Evolutionary conservation across 169 alveolate genomes (phyloP).

Genomic region (Eimeria tenella): DNA sequence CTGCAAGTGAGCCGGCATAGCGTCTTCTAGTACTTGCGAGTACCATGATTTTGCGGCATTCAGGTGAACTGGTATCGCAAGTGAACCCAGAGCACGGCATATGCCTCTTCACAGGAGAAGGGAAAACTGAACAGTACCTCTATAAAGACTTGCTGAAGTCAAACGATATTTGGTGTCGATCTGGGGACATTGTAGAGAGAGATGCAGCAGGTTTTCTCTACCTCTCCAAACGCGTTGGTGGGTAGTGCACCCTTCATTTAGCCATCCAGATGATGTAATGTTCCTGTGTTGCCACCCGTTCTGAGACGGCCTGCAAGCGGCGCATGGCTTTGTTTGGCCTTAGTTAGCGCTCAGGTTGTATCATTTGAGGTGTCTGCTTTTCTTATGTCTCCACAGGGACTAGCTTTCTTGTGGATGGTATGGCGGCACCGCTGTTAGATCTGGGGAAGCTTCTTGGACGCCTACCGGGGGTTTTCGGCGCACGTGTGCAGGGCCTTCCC

Average conservation of each 20-base stretch:
- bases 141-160: slow-evolving; percentile 32
- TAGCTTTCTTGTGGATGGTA: slow-evolving; percentile 44
- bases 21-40: neutral
- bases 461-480: slow-evolving; percentile 48
- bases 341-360: no score
- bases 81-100: slow-evolving; percentile 10
- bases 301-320: no score
- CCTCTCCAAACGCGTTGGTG: slow-evolving; percentile 37
- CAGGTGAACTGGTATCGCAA: slow-evolving; percentile 63
- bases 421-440: slow-evolving; percentile 43
- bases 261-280: no score
- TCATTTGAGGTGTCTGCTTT: no score
- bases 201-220: slow-evolving; percentile 70
- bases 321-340: no score
- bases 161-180: slow-evolving; percentile 64
- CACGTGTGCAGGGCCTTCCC: slow-evolving; percentile 39
- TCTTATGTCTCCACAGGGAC: slow-evolving; percentile 5
- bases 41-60: neutral
- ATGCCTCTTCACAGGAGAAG: slow-evolving; percentile 33
- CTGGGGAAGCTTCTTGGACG: slow-evolving; percentile 11
- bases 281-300: no score
- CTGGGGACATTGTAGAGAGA: slow-evolving; percentile 39
- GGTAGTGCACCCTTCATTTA: neutral
- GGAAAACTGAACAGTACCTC: slow-evolving; percentile 36
- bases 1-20: neutral